Evolutionary conservation across 768 basidiomycete genomes (phyloP), one percentile per base, ranked within the genome.

Genomic region (Agrocybe praecox): DNA sequence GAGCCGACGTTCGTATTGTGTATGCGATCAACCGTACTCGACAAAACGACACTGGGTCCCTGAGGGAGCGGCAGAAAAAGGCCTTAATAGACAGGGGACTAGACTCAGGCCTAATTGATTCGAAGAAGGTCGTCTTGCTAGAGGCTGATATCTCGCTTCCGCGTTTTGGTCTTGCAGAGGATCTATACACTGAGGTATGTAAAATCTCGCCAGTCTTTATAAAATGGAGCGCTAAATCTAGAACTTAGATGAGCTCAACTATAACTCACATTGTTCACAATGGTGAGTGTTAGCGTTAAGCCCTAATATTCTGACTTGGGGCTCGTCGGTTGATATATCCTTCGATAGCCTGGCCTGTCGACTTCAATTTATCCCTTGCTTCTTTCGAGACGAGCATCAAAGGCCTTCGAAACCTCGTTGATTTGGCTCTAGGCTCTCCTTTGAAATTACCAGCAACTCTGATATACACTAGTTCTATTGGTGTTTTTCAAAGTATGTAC

Each of bases 281-380:
- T 21, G 58, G 58, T 59, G 12, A 17, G 40, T 18, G 26, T 9
- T 29, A 29, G 26, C n/a, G n/a, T n/a, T n/a, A n/a, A n/a, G n/a
- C n/a, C n/a, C n/a, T n/a, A n/a, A n/a, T n/a, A n/a, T n/a, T n/a
- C n/a, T n/a, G n/a, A n/a, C n/a, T n/a, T n/a, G n/a, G n/a, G n/a
- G n/a, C n/a, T n/a, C n/a, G n/a, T n/a, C n/a, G n/a, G n/a, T n/a
- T n/a, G n/a, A n/a, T n/a, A n/a, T n/a, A n/a, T n/a, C n/a, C n/a
- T n/a, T n/a, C n/a, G n/a, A 40, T 14, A 65, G 79, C 79, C 15
- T 82, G 81, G 81, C 72, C 72, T 0, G 73, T 83, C 45, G 79
- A 83, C 64, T 81, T 83, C 64, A 77, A 77, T 34, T 67, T 80
- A 0, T 68, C 72, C 12, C 63, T 80, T 19, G 66, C 69, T 12